Base-by-base conservation (phyloP, 2,329 filamentous ascomycete genomes). In the Colletotrichum salicis region DNA sequence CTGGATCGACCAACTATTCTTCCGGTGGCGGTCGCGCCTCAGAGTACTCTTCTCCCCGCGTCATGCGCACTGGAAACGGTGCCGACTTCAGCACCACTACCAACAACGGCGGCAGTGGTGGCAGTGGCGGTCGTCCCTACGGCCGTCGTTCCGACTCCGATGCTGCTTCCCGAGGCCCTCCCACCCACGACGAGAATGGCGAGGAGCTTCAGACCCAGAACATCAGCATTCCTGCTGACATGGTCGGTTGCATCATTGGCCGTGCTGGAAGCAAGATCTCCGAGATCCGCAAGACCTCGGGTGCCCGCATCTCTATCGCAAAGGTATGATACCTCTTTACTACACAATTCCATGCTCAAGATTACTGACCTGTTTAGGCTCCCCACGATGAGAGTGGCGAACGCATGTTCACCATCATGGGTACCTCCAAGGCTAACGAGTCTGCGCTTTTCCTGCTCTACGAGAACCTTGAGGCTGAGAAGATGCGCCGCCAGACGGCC, bases 381-480 rank as follows among this genome's bases (percentile, higher is more conserved):
- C 94, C 96, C 68, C 96, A 99, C 79, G 96, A 99, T 78, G 96
- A 98, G 77, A 97, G 94, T 72, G 96, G 96, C 76, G 96, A 99
- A 88, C 92, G 96, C 79, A 99, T 99, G 96, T 99, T 99, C 86
- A 99, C 96, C 79, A 99, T 99, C 81, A 98, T 97, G 89, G 96
- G 96, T 76, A 97, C 94, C 73, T 92, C 94, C 72, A 93, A 92
- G 84, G 94, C 95, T 75, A 99, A 99, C 79, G 96, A 99, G 85
- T 96, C 95, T 77, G 96, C 96, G 5, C 88, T 99, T 33, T 98
- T 97, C 84, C 91, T 99, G 65, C 88, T 99, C 74, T 99, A 99
- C 82, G 96, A 99, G 88, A 99, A 99, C 84, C 90, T 99, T 63
- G 96, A 99, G 86, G 96, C 95, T 19, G 96, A 99, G 87, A 99